Evolutionary conservation across 2,329 filamentous ascomycete genomes (phyloP).

Genomic region (Monosporascus ibericus): DNA sequence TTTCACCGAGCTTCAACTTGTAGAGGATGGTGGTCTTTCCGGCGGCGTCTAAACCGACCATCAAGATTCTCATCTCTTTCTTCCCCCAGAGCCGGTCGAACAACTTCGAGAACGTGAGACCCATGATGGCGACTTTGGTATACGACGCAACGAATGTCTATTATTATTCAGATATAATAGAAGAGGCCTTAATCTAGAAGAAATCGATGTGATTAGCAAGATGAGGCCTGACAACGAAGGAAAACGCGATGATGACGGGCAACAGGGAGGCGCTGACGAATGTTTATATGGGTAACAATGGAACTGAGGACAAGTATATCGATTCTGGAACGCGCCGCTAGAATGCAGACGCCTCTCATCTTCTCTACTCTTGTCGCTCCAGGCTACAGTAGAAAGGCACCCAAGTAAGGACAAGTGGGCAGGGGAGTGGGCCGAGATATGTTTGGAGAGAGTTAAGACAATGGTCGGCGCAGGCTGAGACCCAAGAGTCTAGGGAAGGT

Average conservation of each 20-base stretch:
- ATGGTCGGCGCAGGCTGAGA: not conserved
- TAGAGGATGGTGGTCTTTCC: constrained; percentile 99
- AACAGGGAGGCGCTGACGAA: not conserved
- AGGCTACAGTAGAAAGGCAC: constrained; percentile 23
- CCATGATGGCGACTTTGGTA: constrained; percentile 69
- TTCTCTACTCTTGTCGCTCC: constrained; percentile 8
- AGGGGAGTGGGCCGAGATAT: constrained; percentile 10
- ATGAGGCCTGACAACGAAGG: not conserved
- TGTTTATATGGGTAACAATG: not conserved
- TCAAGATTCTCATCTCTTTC: constrained; percentile 99
- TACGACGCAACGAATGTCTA: constrained; percentile 29
- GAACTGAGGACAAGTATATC: not conserved
- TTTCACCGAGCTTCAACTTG: constrained; percentile 99
- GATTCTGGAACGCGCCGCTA: not conserved
- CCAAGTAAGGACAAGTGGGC: constrained; percentile 20
- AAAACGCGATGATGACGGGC: not conserved
- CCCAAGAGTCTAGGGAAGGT: not conserved
- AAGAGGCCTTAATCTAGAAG: constrained; percentile 6
- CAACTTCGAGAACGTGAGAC: constrained; percentile 94
- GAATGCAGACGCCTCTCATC: not conserved
- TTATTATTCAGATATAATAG: constrained; percentile 19
- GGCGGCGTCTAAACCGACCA: constrained; percentile 98
- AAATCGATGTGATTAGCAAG: constrained; percentile 6
- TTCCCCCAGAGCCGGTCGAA: constrained; percentile 96
- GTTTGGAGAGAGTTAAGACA: not conserved